phyloP scores from a whole-genome alignment of 2,329 filamentous ascomycete species.

The Penicillium sp. region DNA sequence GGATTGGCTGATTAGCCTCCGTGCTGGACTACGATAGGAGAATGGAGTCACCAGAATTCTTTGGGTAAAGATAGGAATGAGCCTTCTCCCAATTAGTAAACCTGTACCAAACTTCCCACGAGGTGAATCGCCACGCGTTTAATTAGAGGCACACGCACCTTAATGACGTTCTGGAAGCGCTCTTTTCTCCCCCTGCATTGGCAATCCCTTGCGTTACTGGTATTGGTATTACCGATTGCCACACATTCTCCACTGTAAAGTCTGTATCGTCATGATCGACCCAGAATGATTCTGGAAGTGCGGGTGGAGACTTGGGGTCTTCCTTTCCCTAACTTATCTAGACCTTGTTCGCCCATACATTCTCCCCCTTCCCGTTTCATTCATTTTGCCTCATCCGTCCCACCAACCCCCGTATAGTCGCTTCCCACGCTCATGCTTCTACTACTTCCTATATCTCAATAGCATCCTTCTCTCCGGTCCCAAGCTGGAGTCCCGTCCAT shows the following conservation, averaged over 20 bases:
- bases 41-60: not conserved
- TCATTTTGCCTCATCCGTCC: not conserved
- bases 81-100: no score
- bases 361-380: not conserved
- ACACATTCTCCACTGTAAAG: not conserved
- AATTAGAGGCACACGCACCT: not conserved
- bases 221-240: no score
- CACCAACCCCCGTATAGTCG: not conserved
- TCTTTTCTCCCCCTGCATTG: not conserved
- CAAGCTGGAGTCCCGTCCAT: conserved; percentile 22
- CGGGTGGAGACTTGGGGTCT: not conserved
- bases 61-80: not conserved
- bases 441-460: conserved; percentile 9
- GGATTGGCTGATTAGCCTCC: conserved; percentile 8
- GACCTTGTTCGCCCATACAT: not conserved
- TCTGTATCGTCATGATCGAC: conserved; percentile 17
- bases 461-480: conserved; percentile 10
- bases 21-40: not conserved
- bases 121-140: not conserved
- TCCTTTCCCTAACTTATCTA: conserved; percentile 3
- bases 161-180: not conserved
- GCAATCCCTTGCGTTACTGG: no score
- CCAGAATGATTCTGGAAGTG: conserved; percentile 23
- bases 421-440: not conserved
- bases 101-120: not conserved